A percentile compares a stretch with the other conserved stretches of the same genome.
Evolutionary conservation across 805 yeast species (phyloP).

Genomic region (Pichia occidentalis): DNA sequence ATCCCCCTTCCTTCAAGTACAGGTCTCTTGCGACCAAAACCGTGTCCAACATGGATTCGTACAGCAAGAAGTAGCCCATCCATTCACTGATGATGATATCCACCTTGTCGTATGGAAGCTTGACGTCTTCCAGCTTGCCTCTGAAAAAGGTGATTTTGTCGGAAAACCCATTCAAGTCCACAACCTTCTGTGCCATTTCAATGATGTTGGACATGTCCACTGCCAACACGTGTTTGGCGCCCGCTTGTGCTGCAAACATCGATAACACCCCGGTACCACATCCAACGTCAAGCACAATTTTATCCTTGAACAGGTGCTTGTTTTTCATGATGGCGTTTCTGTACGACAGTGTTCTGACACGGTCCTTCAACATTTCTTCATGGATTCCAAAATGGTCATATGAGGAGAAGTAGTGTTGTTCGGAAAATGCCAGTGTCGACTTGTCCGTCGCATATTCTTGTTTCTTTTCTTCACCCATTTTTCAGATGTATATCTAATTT

Average conservation of each 20-base stretch:
- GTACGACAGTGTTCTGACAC: constrained; percentile 85
- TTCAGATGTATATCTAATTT: not conserved
- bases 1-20: constrained; percentile 75
- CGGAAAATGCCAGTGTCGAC: constrained; percentile 55
- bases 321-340: constrained; percentile 89
- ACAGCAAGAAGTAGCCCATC: constrained; percentile 97
- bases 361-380: constrained; percentile 97
- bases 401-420: constrained; percentile 91
- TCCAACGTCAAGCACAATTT: constrained; percentile 94
- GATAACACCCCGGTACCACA: constrained; percentile 98
- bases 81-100: constrained; percentile 96
- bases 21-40: constrained; percentile 91
- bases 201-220: constrained; percentile 97
- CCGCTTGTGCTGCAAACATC: constrained; percentile 98
- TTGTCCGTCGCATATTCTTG: constrained; percentile 60
- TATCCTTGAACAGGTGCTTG: constrained; percentile 82
- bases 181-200: constrained; percentile 90
- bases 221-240: constrained; percentile 95
- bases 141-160: constrained; percentile 83
- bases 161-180: constrained; percentile 71
- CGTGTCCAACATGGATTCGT: constrained; percentile 97
- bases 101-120: constrained; percentile 76
- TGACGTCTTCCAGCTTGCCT: constrained; percentile 93
- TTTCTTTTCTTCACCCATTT: constrained; percentile 1
- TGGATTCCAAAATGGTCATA: constrained; percentile 97